Conservation (phyloP, 1,284 basidiomycete genomes). For the Spongiforma sp. region DNA sequence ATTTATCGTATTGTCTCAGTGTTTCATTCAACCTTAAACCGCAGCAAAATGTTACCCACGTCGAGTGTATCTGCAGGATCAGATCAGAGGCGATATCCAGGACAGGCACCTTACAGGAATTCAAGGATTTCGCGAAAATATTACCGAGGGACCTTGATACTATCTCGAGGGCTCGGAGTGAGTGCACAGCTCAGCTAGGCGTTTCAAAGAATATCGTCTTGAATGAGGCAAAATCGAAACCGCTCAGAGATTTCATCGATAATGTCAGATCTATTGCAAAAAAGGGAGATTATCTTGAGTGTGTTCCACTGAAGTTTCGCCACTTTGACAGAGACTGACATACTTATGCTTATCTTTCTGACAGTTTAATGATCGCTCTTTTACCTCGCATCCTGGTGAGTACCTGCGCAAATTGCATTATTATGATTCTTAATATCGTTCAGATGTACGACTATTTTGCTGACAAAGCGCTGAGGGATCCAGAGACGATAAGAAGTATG, state of each 20-base stretch:
- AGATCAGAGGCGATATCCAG: constrained; percentile 5
- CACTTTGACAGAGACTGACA: background rate
- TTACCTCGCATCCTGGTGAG: constrained; percentile 17
- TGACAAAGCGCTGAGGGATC: no score
- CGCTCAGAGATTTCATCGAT: constrained; percentile 4
- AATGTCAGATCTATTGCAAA: background rate
- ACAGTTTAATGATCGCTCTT: constrained; percentile 14
- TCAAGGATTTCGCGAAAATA: constrained; percentile 6
- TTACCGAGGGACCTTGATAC: background rate
- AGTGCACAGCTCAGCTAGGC: constrained; percentile 7
- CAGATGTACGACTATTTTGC: no score
- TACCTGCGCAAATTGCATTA: no score
- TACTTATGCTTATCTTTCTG: background rate
- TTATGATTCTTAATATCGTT: no score
- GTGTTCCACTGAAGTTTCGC: constrained; percentile 6
- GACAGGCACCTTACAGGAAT: constrained; percentile 12
- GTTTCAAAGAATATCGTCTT: constrained; percentile 6
- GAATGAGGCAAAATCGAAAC: background rate
- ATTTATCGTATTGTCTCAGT: background rate
- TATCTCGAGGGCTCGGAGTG: background rate
- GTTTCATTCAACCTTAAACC: no score
- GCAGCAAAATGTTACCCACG: constrained; percentile 16
- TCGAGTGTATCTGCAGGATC: constrained; percentile 11
- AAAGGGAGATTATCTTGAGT: constrained; percentile 14
- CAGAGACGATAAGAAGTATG: no score